Conservation (phyloP, 495 filamentous ascomycete genomes). For the Penicillium turbatum region DNA sequence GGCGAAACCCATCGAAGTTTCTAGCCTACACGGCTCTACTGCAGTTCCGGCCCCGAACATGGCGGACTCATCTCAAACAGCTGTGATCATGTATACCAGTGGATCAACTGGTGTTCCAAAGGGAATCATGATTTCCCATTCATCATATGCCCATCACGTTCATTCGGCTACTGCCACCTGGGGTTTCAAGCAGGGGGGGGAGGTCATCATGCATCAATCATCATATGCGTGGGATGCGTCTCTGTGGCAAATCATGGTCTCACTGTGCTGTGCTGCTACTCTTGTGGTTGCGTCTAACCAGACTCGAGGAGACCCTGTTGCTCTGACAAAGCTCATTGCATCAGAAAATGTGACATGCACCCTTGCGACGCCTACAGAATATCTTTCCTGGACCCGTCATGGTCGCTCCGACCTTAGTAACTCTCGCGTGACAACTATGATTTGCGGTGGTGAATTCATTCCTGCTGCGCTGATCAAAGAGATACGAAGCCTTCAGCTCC, state of each 20-base stretch:
- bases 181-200: constrained; percentile 13
- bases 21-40: background rate
- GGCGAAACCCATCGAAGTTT: constrained; percentile 14
- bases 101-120: constrained; percentile 39
- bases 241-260: constrained; percentile 30
- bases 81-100: constrained; percentile 40
- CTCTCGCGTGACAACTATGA: constrained; percentile 1
- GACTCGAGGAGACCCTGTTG: constrained; percentile 29
- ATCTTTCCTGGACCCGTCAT: constrained; percentile 31
- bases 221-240: constrained; percentile 39
- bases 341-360: constrained; percentile 34
- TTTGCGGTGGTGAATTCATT: constrained; percentile 23
- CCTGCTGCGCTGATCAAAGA: constrained; percentile 11
- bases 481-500: constrained; percentile 18
- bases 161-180: constrained; percentile 20
- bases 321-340: constrained; percentile 30
- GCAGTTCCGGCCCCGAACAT: background rate
- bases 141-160: constrained; percentile 27
- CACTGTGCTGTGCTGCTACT: constrained; percentile 29
- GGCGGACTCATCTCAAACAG: constrained; percentile 14
- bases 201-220: constrained; percentile 41
- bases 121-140: constrained; percentile 34
- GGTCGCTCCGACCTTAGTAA: constrained; percentile 10
- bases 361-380: constrained; percentile 41
- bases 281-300: constrained; percentile 24